These are phyloP conservation scores for Scytalidium lignicola DNA, from an alignment of 2,329 filamentous ascomycete genomes.

Conservation along the genomic window DNA sequence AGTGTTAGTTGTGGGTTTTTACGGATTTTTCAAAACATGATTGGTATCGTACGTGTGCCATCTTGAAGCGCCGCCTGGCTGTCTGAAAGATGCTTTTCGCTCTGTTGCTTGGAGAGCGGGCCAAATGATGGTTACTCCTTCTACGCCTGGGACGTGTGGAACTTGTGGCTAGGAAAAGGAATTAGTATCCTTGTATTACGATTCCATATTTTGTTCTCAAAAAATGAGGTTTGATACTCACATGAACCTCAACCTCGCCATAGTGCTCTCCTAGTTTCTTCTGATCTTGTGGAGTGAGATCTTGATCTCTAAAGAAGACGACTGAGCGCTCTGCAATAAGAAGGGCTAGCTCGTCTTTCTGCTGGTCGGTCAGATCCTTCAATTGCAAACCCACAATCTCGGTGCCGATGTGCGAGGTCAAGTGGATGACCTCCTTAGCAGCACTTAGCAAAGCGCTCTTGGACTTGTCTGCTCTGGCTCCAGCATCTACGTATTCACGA, in stretches of 20 bases:
- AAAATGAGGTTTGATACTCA: constrained; percentile 32
- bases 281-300: constrained; percentile 57
- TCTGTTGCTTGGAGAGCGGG: constrained; percentile 62
- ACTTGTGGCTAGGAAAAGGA: constrained; percentile 55
- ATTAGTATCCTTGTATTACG: no score
- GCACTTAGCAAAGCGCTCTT: constrained; percentile 57
- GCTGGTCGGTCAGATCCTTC: constrained; percentile 26
- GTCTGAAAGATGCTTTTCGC: constrained; percentile 54
- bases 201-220: no score
- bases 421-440: constrained; percentile 56
- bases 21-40: not conserved
- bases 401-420: constrained; percentile 30
- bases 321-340: constrained; percentile 31
- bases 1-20: constrained; percentile 2
- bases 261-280: constrained; percentile 57
- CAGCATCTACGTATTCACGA: constrained; percentile 53
- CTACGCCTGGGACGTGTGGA: constrained; percentile 62
- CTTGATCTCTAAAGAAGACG: constrained; percentile 30
- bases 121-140: constrained; percentile 65
- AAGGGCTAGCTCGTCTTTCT: constrained; percentile 33
- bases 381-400: constrained; percentile 32
- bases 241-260: constrained; percentile 64
- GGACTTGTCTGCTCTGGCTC: constrained; percentile 58
- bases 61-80: constrained; percentile 60
- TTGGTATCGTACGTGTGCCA: constrained; percentile 52